These are phyloP conservation scores for Backusella macrospora DNA, from an alignment of 192 early-diverging fungal species.

Conservation along the genomic window DNA sequence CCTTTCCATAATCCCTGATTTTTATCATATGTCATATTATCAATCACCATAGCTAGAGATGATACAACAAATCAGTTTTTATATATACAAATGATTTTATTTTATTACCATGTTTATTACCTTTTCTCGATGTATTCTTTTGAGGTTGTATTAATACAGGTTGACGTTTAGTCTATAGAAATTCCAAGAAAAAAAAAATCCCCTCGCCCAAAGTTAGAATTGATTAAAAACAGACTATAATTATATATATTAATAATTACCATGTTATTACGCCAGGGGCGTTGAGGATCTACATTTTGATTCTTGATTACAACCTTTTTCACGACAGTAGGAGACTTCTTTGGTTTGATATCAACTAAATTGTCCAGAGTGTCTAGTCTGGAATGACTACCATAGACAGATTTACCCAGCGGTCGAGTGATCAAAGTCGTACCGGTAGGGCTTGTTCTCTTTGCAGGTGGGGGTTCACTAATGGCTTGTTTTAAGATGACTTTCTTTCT, in stretches of 20 bases:
- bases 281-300: not conserved
- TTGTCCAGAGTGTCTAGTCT: conserved; percentile 22
- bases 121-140: conserved; percentile 13
- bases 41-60: not conserved
- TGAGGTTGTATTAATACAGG: conserved; percentile 16
- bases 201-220: not conserved
- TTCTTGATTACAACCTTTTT: not conserved
- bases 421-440: not conserved
- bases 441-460: not conserved
- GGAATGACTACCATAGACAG: not conserved
- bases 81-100: not conserved
- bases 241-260: not conserved
- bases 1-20: conserved; percentile 8
- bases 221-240: not conserved
- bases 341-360: not conserved
- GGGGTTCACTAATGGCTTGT: not conserved
- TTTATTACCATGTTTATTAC: not conserved
- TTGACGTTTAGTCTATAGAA: conserved; percentile 15
- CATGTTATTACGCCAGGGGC: conserved; percentile 25
- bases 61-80: not conserved
- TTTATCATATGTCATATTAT: conserved; percentile 16
- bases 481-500: not conserved
- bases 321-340: not conserved
- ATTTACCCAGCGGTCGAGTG: not conserved
- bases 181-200: not conserved